phyloP scores from a whole-genome alignment of 768 basidiomycete species.

The Suillus fuscotomentosus region DNA sequence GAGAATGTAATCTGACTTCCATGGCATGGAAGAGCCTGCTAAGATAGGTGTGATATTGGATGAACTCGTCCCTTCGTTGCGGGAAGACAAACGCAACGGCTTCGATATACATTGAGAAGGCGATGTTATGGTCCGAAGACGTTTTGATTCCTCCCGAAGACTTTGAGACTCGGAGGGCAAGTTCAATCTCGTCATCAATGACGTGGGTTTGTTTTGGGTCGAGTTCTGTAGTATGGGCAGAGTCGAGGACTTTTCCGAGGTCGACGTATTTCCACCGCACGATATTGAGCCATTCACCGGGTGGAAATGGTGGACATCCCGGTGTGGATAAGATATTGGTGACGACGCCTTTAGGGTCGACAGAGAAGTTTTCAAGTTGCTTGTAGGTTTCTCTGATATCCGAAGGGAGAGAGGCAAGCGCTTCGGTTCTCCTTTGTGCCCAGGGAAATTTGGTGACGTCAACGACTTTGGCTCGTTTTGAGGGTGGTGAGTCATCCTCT shows the following conservation, averaged over 20 bases:
- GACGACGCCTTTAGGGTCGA: background rate
- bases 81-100: background rate
- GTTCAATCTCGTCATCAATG: slow-evolving; percentile 7
- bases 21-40: background rate
- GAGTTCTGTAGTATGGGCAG: background rate
- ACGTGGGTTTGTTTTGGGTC: slow-evolving; percentile 9
- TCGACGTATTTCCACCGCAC: slow-evolving; percentile 4
- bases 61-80: fast-evolving
- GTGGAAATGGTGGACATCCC: slow-evolving; percentile 7
- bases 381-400: background rate
- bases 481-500: too few species aligned
- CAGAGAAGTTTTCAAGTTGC: background rate
- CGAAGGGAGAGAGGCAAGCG: background rate
- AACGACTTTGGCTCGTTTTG: too few species aligned
- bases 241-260: slow-evolving; percentile 11
- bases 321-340: background rate
- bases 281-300: slow-evolving; percentile 10
- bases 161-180: background rate
- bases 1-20: background rate
- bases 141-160: background rate
- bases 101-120: too few species aligned
- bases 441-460: too few species aligned
- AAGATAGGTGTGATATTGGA: background rate
- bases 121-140: background rate
- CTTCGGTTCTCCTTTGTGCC: too few species aligned